phyloP scores from a whole-genome alignment of 257 asterid species.

The Nyctanthes arbortristis region DNA sequence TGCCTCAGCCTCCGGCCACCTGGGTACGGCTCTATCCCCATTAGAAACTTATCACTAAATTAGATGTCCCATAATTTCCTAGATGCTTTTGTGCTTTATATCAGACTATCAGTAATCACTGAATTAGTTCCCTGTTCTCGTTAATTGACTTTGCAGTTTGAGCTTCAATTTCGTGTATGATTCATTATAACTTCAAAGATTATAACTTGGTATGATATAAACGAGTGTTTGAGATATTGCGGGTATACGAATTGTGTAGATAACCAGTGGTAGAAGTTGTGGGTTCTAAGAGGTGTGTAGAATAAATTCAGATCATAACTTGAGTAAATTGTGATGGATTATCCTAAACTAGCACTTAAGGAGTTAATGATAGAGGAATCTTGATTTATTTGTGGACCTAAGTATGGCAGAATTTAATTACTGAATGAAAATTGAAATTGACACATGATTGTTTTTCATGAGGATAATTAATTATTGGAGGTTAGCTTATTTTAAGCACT shows the following conservation, averaged over 20 bases:
- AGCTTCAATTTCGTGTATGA: conserved; percentile 7
- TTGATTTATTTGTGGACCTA: neutral
- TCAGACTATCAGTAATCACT: no score
- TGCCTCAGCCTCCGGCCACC: conserved; percentile 81
- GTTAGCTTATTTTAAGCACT: neutral
- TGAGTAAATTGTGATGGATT: no score
- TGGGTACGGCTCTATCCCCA: conserved; percentile 41
- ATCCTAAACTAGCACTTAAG: no score
- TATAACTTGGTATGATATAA: no score
- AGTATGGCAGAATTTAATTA: neutral
- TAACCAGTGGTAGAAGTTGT: no score
- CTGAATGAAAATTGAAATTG: neutral
- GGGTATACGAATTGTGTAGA: no score
- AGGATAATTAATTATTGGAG: neutral
- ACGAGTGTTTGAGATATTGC: no score
- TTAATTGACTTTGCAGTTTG: conserved; percentile 1
- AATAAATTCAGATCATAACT: no score
- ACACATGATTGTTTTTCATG: neutral
- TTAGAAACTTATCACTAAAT: neutral
- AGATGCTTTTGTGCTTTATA: neutral
- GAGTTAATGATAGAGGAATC: conserved; percentile 8
- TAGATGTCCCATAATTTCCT: neutral
- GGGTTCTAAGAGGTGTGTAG: no score
- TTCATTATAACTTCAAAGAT: neutral
- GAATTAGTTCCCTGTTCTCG: neutral